Evolutionary conservation across 1,284 basidiomycete genomes (phyloP).

Genomic region (Inonotus hispidus): DNA sequence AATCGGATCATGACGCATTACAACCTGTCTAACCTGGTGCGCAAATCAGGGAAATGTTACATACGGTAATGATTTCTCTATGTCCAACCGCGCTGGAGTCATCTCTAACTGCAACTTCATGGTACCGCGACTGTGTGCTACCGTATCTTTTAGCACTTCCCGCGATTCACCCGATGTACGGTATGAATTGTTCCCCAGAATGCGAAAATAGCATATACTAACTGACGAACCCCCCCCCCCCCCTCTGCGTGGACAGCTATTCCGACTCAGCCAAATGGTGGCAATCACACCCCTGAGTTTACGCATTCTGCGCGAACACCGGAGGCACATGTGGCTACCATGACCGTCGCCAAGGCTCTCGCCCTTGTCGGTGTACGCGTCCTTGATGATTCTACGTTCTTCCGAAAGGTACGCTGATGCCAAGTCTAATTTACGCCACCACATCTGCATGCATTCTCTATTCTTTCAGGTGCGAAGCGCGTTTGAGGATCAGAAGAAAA

Average conservation of each 20-base stretch:
- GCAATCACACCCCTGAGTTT: constrained; percentile 62
- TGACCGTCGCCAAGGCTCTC: constrained; percentile 53
- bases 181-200: constrained; percentile 14
- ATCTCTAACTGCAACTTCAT: too few relatives aligned
- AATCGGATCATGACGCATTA: not conserved
- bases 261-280: constrained; percentile 49
- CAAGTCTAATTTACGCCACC: too few relatives aligned
- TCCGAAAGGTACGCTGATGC: constrained; percentile 24
- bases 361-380: constrained; percentile 53
- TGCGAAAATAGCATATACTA: not conserved
- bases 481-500: too few relatives aligned
- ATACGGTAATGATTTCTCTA: constrained; percentile 44
- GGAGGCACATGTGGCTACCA: constrained; percentile 50
- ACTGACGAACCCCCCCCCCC: not conserved
- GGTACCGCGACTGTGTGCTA: constrained; percentile 27
- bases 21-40: not conserved
- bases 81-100: too few relatives aligned
- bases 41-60: constrained; percentile 52
- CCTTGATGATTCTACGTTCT: constrained; percentile 46
- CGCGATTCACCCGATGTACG: constrained; percentile 25
- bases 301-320: constrained; percentile 46
- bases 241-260: constrained; percentile 35
- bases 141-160: constrained; percentile 21
- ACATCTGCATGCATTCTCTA: too few relatives aligned
- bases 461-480: not conserved